These are phyloP conservation scores for Calonectria pseudoreteaudii DNA, from an alignment of 2,329 filamentous ascomycete genomes.

Conservation along the genomic window DNA sequence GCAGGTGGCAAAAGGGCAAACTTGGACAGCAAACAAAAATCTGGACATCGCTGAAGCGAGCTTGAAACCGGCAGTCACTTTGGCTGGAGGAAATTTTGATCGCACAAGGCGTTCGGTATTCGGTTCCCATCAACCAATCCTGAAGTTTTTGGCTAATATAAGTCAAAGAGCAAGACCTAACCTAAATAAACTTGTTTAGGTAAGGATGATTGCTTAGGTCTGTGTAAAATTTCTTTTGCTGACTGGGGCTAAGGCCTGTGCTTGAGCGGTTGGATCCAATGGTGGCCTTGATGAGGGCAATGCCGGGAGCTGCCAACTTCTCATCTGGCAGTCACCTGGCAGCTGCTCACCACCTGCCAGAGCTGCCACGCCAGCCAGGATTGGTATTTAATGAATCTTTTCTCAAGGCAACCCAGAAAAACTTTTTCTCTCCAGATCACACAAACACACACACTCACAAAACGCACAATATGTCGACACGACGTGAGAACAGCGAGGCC, in stretches of 20 bases:
- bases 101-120: neutral
- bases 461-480: neutral
- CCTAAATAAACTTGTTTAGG: too few relatives aligned
- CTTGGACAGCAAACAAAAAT: neutral
- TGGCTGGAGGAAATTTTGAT: neutral
- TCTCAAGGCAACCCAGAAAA: too few relatives aligned
- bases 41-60: neutral
- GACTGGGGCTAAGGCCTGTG: too few relatives aligned
- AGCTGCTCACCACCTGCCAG: neutral
- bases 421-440: neutral
- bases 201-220: too few relatives aligned
- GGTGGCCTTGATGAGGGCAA: neutral
- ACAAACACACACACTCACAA: too few relatives aligned
- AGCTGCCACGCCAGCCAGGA: too few relatives aligned
- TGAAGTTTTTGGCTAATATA: too few relatives aligned
- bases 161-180: too few relatives aligned
- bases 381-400: neutral
- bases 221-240: too few relatives aligned
- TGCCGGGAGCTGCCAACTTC: neutral
- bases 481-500: neutral
- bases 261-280: too few relatives aligned
- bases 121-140: too few relatives aligned
- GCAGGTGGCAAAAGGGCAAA: neutral
- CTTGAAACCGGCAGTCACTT: neutral
- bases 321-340: neutral